Percentiles rank a stretch among this genome's conserved stretches.
phyloP scores from a whole-genome alignment of 2,329 filamentous ascomycete genomes.

The Paramyrothecium sp. region DNA sequence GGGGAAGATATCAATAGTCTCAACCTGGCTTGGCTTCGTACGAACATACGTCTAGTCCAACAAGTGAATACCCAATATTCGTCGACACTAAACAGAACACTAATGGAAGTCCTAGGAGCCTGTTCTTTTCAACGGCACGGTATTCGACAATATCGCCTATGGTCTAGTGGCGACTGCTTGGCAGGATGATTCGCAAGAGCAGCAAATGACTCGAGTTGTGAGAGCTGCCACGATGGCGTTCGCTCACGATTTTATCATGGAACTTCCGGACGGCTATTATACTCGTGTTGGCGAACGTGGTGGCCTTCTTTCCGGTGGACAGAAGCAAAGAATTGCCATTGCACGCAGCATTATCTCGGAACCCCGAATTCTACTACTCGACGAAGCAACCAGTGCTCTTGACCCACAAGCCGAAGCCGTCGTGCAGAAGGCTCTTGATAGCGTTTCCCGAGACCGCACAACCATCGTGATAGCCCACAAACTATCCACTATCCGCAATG shows the following conservation, averaged over 20 bases:
- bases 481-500: constrained; percentile 51
- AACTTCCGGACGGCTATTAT: neutral
- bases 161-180: neutral
- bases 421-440: constrained; percentile 50
- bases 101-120: neutral
- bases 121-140: neutral
- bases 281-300: neutral
- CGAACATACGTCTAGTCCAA: constrained; percentile 30
- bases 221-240: neutral
- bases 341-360: neutral
- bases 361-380: neutral
- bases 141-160: neutral
- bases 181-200: neutral
- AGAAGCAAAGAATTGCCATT: neutral
- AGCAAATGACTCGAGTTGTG: neutral
- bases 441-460: constrained; percentile 51
- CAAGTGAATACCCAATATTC: constrained; percentile 9
- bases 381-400: constrained; percentile 39
- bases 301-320: neutral
- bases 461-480: constrained; percentile 61
- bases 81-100: neutral
- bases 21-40: constrained; percentile 33
- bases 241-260: neutral
- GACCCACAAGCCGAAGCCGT: constrained; percentile 35
- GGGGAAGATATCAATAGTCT: constrained; percentile 22